These are phyloP conservation scores for Pyronema omphalodes DNA, from an alignment of 495 filamentous ascomycete genomes.

Conservation along the genomic window DNA sequence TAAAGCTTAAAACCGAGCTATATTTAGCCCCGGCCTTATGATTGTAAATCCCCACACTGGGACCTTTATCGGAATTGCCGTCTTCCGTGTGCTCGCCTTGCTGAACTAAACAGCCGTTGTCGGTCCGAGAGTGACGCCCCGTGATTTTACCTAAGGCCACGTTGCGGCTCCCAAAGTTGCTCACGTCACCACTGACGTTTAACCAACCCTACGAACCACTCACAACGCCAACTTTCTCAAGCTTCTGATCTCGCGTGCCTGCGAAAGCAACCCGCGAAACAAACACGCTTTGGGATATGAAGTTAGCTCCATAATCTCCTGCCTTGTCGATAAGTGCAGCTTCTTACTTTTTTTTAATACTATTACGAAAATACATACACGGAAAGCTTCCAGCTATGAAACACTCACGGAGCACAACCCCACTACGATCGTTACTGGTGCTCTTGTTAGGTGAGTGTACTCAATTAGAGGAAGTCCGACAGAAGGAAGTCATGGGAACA, in stretches of 20 bases:
- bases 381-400: background rate
- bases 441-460: no score
- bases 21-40: no score
- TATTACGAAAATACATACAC: background rate
- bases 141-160: background rate
- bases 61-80: no score
- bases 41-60: no score
- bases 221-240: background rate
- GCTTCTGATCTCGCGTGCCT: background rate
- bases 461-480: no score
- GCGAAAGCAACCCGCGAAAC: no score
- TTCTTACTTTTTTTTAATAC: background rate
- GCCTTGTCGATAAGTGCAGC: slow-evolving; percentile 4
- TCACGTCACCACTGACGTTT: background rate
- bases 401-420: background rate
- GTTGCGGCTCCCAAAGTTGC: background rate
- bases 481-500: no score
- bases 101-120: no score
- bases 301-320: background rate
- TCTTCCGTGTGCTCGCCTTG: no score
- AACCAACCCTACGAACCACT: background rate
- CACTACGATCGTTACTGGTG: background rate
- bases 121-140: background rate
- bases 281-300: background rate
- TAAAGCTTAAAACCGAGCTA: no score